These are phyloP conservation scores for Ramularia collo-cygni DNA, from an alignment of 2,329 filamentous ascomycete species.

Conservation along the genomic window DNA sequence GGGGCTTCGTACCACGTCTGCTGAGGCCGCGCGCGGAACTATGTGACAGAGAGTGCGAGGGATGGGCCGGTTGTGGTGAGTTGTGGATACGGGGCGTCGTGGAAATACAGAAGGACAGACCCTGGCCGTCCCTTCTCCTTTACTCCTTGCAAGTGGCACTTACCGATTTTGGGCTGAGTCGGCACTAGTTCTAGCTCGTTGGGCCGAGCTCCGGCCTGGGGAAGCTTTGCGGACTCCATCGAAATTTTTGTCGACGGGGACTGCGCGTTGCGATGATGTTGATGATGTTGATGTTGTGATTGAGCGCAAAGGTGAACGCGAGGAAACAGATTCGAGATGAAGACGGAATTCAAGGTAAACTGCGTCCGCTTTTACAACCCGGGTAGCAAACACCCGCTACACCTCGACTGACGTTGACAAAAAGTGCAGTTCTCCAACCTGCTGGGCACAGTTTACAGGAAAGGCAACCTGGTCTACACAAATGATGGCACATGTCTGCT, in stretches of 20 bases:
- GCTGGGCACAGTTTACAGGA: slow-evolving; percentile 94
- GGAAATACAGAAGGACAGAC: not conserved
- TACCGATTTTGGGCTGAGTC: no score
- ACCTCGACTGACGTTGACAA: slow-evolving; percentile 13
- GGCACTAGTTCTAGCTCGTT: no score
- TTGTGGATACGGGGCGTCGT: not conserved
- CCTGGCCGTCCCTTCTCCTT: not conserved
- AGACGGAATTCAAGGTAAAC: slow-evolving; percentile 96
- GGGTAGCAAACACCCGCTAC: slow-evolving; percentile 2
- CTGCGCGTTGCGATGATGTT: not conserved
- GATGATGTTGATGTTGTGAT: slow-evolving; percentile 3
- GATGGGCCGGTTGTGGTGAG: not conserved
- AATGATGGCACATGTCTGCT: slow-evolving; percentile 93
- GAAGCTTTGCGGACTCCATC: slow-evolving; percentile 1
- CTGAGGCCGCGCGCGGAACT: not conserved
- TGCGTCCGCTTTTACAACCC: slow-evolving; percentile 5
- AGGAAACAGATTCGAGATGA: slow-evolving; percentile 57
- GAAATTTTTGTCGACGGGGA: slow-evolving; percentile 12
- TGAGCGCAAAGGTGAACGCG: not conserved
- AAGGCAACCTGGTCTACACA: slow-evolving; percentile 94
- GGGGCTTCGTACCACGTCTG: slow-evolving; percentile 1
- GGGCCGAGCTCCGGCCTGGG: no score
- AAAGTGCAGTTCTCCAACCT: slow-evolving; percentile 82
- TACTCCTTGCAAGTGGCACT: slow-evolving; percentile 14
- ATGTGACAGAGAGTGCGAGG: not conserved